Evolutionary conservation across 495 filamentous ascomycete species (phyloP), one percentile per base, ranked within the genome.

Genomic region (Xylaria curta): DNA sequence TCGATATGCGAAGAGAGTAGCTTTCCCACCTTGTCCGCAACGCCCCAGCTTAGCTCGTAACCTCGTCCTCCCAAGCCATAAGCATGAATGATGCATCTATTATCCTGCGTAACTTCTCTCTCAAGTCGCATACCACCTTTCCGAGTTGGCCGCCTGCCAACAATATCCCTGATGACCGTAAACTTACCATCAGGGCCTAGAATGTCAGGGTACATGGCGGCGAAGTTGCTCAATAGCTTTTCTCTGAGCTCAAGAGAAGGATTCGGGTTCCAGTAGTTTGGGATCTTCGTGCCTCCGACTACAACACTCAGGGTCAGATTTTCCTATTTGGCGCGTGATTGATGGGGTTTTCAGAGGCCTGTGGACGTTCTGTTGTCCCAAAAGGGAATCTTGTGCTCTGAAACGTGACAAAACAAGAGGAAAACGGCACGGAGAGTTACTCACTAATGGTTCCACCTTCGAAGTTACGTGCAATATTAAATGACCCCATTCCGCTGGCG

Each of bases 1-100:
- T 36, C 72, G 26, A 83, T 58, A 42, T 79, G 74, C 53, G 63
- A 69, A 69, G 63, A 65, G 6, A 84, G 71, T 21, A 81, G 74
- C 17, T 75, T 71, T 28, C 75, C 78, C 1, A 85, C 84, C 7
- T 66, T 79, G 40, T 84, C 79, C 0, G 85, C 85, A 31, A 84
- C 81, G 0, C 83, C 85, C 84, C 84, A 87, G 8, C 80, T 83
- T 13, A 85, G 69, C 78, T 86, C 85, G 72, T 85, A 91, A 0
- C 89, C 89, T 46, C 89, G 80, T 7, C 89, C 89, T 17, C 89
- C 89, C 67, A 88, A 80, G 17, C 89, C 89, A 76, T 91, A 91
- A 7, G 87, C 89, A 82, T 91, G 89, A 51, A 91, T 84, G 21
- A 91, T 78, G 62, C 69, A 65, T 66, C 76, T 73, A 1, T 59